Base-by-base conservation (phyloP, 2,329 filamentous ascomycete species). In the Claviceps arundinis region DNA sequence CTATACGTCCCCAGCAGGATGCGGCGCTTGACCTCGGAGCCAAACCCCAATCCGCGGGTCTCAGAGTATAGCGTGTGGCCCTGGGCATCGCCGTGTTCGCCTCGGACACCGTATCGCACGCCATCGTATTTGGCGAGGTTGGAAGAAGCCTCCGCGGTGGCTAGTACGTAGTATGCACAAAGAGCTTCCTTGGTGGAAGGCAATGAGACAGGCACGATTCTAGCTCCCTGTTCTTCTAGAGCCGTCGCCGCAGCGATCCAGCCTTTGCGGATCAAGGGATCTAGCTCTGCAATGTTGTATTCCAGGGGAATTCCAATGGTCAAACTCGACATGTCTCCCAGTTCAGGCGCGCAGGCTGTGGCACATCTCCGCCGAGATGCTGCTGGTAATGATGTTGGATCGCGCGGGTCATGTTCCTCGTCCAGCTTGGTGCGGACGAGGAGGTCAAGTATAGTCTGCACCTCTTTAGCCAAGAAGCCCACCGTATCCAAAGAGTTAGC, bases 91-190 rank as follows among this genome's bases (percentile, higher is more conserved):
- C 73, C 75, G 9, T 69, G 65, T 1, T 66, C 62, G 5, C 70
- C 70, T 34, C 81, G 76, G 19, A 73, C 74, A 1, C 93, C 93
- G 67, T 95, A 98, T 11, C 93, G 85, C n/a, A 97, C 81, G 19
- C 93, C 93, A 61, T 98, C 94, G 66, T 96, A 98, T 65, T 95
- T 96, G 53, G 93, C 88, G 2, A 98, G 79, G 61, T 98, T 98
- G 16, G 91, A 97, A 1, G 89, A 89, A 3, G 93, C 93, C 69
- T 98, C 93, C 16, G 93, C 91, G 0, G 93, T 89, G 0, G 93
- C 94, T 52, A 98, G 82, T 52, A 98, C 80, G 67, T 98, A 98
- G 72, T 98, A 98, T 37, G 93, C 87, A 19, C 89, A 87, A 0
- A 98, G 78, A 0, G 93, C 91, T 58, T 87, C 83, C 56, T 81